phyloP scores from a whole-genome alignment of 805 yeast genomes.

The Scheffersomyces coipomensis region DNA sequence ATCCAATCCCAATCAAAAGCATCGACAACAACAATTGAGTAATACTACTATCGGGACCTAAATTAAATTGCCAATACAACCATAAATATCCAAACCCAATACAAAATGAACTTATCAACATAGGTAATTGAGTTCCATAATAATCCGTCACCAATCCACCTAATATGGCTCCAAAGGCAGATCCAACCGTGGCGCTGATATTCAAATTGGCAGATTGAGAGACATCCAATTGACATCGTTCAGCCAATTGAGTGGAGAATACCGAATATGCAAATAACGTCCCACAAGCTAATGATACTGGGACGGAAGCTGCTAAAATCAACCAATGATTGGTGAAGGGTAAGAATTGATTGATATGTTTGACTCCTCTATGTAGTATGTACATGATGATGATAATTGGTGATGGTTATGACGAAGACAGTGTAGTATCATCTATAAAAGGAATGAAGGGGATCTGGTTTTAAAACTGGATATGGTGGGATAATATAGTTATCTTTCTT shows the following conservation, averaged over 20 bases:
- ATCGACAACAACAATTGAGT: constrained; percentile 19
- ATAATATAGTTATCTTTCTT: no score
- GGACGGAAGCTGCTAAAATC: constrained; percentile 22
- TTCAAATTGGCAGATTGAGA: constrained; percentile 29
- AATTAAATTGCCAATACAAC: constrained; percentile 20
- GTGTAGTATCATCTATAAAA: no score
- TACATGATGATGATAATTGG: no score
- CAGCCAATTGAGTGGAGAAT: constrained; percentile 30
- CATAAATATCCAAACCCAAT: constrained; percentile 26
- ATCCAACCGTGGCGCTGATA: constrained; percentile 29
- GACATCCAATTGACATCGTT: constrained; percentile 24
- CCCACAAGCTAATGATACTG: constrained; percentile 33
- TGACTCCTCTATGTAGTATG: constrained; percentile 11
- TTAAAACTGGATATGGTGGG: no score
- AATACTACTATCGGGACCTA: constrained; percentile 15
- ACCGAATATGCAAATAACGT: constrained; percentile 33
- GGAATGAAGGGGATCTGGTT: no score
- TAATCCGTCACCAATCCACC: constrained; percentile 32
- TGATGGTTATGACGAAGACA: no score
- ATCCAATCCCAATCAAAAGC: constrained; percentile 31
- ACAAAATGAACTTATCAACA: constrained; percentile 22
- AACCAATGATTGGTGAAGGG: constrained; percentile 27
- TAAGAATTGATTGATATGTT: constrained; percentile 15
- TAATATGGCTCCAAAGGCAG: constrained; percentile 30
- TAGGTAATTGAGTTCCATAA: constrained; percentile 33